phyloP scores from a whole-genome alignment of 208 protist species.

The Acanthamoeba lugdunensis region DNA sequence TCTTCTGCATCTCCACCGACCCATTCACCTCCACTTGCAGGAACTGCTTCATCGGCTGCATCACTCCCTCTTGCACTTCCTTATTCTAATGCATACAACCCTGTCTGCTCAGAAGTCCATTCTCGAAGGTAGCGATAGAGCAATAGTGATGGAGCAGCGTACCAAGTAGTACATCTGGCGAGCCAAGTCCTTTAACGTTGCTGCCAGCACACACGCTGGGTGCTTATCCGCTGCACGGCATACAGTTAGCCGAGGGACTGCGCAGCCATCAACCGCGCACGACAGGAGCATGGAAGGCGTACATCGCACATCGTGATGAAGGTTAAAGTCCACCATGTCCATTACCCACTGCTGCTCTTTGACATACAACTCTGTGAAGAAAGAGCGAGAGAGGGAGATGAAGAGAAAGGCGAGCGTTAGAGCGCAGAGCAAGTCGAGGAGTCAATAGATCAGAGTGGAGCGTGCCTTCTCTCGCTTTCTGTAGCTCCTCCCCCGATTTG shows the following conservation, averaged over 20 bases:
- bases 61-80: not conserved
- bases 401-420: not conserved
- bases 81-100: not conserved
- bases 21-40: slow-evolving; percentile 52
- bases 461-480: slow-evolving; percentile 32
- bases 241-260: not conserved
- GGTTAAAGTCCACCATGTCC: slow-evolving; percentile 71
- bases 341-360: slow-evolving; percentile 68
- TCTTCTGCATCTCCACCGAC: slow-evolving; percentile 63
- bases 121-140: not conserved
- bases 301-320: slow-evolving; percentile 51
- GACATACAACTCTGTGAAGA: slow-evolving; percentile 22
- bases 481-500: slow-evolving; percentile 59
- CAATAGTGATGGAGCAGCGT: not conserved
- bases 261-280: not conserved
- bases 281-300: not conserved
- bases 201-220: not conserved
- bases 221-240: not conserved
- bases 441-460: not conserved
- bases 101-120: not conserved
- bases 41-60: slow-evolving; percentile 62
- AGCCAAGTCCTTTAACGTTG: not conserved
- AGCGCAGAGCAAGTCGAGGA: not conserved
- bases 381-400: not conserved
- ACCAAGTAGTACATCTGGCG: slow-evolving; percentile 38